These are phyloP conservation scores for Leccinum sublutescens DNA, from an alignment of 768 basidiomycete species.

Conservation along the genomic window DNA sequence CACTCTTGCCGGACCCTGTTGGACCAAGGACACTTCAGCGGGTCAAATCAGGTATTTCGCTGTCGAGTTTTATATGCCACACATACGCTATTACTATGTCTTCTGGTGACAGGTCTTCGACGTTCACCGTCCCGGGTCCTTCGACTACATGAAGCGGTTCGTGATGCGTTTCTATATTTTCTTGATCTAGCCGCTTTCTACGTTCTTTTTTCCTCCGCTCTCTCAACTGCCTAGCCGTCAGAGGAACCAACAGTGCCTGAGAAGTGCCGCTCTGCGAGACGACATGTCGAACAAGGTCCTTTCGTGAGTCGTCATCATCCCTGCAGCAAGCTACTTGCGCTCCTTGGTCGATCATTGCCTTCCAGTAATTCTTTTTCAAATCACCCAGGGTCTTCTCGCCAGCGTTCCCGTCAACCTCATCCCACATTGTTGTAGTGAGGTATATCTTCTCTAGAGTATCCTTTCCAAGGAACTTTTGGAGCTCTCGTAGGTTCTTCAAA, in stretches of 20 bases:
- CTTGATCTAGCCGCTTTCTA: neutral
- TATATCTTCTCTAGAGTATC: conserved; percentile 31
- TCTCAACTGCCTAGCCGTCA: neutral
- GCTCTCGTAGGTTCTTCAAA: conserved; percentile 33
- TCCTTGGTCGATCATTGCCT: neutral
- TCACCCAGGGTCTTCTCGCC: neutral
- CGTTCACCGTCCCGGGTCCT: neutral
- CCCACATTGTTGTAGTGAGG: conserved; percentile 37
- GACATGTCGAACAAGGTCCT: neutral
- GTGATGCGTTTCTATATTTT: neutral
- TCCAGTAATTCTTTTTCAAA: neutral
- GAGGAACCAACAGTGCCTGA: neutral
- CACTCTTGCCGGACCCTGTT: conserved; percentile 15
- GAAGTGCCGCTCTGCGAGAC: neutral
- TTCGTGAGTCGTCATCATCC: neutral
- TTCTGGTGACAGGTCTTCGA: neutral
- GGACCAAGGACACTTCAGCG: conserved; percentile 11
- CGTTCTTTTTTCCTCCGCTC: neutral
- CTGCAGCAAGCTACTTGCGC: neutral
- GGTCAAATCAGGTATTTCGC: neutral
- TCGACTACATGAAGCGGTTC: neutral
- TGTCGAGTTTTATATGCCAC: neutral
- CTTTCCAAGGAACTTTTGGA: conserved; percentile 28
- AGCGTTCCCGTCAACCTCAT: too few relatives aligned
- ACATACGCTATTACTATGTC: conserved; percentile 11